Evolutionary conservation across 2,329 filamentous ascomycete species (phyloP).

Genomic region (Monosporascus sp.): DNA sequence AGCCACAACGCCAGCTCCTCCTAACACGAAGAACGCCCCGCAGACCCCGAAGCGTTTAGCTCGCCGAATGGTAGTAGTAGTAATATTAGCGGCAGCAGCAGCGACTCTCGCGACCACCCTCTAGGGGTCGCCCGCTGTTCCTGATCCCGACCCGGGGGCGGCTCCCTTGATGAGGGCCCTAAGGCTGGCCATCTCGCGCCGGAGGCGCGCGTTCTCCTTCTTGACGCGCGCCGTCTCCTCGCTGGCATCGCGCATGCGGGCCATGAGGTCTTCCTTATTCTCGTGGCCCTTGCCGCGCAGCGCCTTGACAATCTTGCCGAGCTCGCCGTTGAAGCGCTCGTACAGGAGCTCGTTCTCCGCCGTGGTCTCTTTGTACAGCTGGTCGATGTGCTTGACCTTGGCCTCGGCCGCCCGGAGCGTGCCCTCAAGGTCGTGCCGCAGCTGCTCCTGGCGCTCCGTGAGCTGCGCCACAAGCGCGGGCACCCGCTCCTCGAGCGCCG

Average conservation of each 20-base stretch:
- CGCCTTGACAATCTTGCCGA: constrained; percentile 75
- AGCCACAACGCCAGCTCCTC: constrained; percentile 9
- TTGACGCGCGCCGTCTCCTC: constrained; percentile 74
- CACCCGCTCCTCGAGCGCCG: constrained; percentile 62
- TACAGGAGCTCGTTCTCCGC: constrained; percentile 93
- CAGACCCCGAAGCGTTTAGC: constrained; percentile 4
- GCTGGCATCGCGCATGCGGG: constrained; percentile 63
- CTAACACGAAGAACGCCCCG: constrained; percentile 13
- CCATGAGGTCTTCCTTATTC: constrained; percentile 72
- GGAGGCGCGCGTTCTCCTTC: constrained; percentile 80
- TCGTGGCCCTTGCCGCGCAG: constrained; percentile 67
- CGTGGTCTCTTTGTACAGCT: constrained; percentile 79
- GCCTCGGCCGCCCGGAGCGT: constrained; percentile 69
- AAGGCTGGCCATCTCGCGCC: constrained; percentile 73
- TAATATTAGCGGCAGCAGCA: neutral
- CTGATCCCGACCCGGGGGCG: neutral
- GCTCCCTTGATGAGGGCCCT: constrained; percentile 46
- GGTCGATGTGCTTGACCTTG: constrained; percentile 77
- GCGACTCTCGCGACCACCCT: constrained; percentile 13
- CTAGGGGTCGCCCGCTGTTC: constrained; percentile 20
- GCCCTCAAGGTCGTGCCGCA: constrained; percentile 67
- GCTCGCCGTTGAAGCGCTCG: constrained; percentile 85
- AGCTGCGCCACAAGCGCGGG: constrained; percentile 55
- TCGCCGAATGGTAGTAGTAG: neutral
- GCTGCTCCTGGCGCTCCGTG: constrained; percentile 51